phyloP scores from a whole-genome alignment of 495 filamentous ascomycete species.

The Oleoguttula mirabilis region DNA sequence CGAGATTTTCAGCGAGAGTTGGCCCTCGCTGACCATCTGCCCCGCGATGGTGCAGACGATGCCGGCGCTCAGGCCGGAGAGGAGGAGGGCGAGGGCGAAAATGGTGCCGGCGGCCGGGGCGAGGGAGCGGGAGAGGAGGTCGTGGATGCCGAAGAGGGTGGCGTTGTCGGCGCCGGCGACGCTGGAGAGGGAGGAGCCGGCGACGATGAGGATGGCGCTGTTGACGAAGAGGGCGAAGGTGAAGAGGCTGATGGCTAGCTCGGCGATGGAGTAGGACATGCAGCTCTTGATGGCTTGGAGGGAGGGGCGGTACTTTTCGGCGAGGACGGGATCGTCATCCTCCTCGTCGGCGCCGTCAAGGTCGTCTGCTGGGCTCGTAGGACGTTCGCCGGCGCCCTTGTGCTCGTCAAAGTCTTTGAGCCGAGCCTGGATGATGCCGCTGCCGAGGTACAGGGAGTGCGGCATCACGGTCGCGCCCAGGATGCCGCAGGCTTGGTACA shows the following conservation, averaged over 20 bases:
- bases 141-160: slow-evolving; percentile 73
- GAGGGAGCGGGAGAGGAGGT: slow-evolving; percentile 56
- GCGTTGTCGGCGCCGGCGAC: slow-evolving; percentile 45
- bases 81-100: slow-evolving; percentile 63
- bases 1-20: slow-evolving; percentile 54
- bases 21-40: slow-evolving; percentile 73
- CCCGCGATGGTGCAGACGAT: slow-evolving; percentile 78
- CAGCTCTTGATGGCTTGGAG: slow-evolving; percentile 65
- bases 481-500: slow-evolving; percentile 88
- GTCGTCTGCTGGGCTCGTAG: neutral
- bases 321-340: slow-evolving; percentile 8
- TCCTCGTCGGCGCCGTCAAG: slow-evolving; percentile 4
- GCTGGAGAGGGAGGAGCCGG: slow-evolving; percentile 62
- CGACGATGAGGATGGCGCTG: slow-evolving; percentile 78
- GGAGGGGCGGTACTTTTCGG: slow-evolving; percentile 57
- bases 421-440: slow-evolving; percentile 72
- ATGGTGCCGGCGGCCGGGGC: slow-evolving; percentile 61
- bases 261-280: slow-evolving; percentile 65
- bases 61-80: slow-evolving; percentile 66
- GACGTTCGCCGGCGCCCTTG: neutral
- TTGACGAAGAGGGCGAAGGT: slow-evolving; percentile 90
- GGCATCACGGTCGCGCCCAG: slow-evolving; percentile 93
- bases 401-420: slow-evolving; percentile 61
- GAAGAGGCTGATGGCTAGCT: slow-evolving; percentile 63
- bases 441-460: slow-evolving; percentile 81